phyloP scores from a whole-genome alignment of 768 basidiomycete species.

The Fomitopsis pulvina region DNA sequence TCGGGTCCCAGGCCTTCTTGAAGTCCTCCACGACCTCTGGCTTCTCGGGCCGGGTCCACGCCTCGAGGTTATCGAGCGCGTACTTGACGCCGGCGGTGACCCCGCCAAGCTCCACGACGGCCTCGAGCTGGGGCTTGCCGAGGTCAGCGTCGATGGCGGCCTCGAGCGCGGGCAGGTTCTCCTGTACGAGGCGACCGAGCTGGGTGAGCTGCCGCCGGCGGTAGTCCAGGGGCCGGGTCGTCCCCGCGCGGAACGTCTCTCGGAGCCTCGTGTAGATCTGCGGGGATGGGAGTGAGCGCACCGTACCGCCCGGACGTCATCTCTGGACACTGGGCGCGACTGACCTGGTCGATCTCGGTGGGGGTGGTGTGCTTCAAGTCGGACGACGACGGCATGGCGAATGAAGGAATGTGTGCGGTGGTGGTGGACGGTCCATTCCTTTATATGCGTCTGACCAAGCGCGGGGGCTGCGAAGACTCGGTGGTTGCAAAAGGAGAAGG shows the following conservation, averaged over 20 bases:
- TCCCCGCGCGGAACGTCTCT: slow-evolving; percentile 43
- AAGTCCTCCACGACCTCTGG: slow-evolving; percentile 33
- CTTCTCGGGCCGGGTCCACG: slow-evolving; percentile 47
- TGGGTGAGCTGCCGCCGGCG: slow-evolving; percentile 60
- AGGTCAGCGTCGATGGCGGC: slow-evolving; percentile 33
- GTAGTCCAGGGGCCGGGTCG: slow-evolving; percentile 48
- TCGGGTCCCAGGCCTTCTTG: slow-evolving; percentile 47
- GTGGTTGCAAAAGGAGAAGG: too few relatives aligned
- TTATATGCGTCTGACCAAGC: too few relatives aligned
- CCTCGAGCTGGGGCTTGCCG: slow-evolving; percentile 20
- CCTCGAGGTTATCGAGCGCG: slow-evolving; percentile 43
- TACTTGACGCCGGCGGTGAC: slow-evolving; percentile 36
- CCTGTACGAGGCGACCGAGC: slow-evolving; percentile 53
- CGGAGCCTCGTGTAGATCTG: slow-evolving; percentile 34
- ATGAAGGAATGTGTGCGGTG: too few relatives aligned
- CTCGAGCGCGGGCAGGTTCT: slow-evolving; percentile 49
- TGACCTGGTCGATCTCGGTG: neutral
- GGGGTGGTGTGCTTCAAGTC: neutral
- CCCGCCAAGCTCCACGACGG: slow-evolving; percentile 34
- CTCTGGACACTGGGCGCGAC: neutral
- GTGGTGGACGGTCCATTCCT: too few relatives aligned
- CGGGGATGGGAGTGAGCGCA: neutral
- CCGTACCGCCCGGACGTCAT: neutral
- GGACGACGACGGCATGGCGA: too few relatives aligned
- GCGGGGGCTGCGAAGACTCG: too few relatives aligned